These are phyloP conservation scores for Furculomyces boomerangus DNA, from an alignment of 371 early-diverging fungal species.

Conservation along the genomic window DNA sequence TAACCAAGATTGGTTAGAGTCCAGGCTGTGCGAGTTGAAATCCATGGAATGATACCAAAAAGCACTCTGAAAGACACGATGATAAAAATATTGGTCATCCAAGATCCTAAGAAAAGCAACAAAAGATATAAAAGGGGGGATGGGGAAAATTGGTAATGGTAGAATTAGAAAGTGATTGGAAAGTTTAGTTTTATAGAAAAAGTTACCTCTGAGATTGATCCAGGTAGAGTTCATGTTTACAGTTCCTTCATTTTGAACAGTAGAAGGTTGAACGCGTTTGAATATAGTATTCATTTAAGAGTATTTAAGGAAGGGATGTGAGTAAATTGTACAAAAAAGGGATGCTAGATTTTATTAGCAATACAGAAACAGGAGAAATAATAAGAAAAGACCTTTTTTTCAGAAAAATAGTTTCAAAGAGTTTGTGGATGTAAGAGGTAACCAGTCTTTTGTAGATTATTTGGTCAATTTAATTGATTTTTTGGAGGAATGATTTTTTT, in stretches of 20 bases:
- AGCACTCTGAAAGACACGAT: slow-evolving; percentile 62
- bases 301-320: too few relatives aligned
- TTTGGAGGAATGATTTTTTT: too few relatives aligned
- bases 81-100: slow-evolving; percentile 69
- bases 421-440: too few relatives aligned
- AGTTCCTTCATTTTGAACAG: background rate
- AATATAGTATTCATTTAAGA: background rate
- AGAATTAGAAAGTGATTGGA: background rate
- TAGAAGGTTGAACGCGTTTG: background rate
- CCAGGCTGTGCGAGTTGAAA: slow-evolving; percentile 84
- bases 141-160: background rate
- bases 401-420: too few relatives aligned
- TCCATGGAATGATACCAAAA: slow-evolving; percentile 72
- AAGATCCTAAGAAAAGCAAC: slow-evolving; percentile 47
- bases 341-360: too few relatives aligned
- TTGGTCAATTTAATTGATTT: too few relatives aligned
- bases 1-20: slow-evolving; percentile 83
- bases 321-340: too few relatives aligned
- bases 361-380: too few relatives aligned
- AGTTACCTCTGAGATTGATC: slow-evolving; percentile 25
- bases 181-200: background rate
- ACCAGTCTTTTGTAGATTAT: too few relatives aligned
- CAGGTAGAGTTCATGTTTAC: slow-evolving; percentile 26
- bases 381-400: too few relatives aligned
- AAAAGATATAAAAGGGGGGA: background rate